Evolutionary conservation across 208 protist genomes (phyloP), one percentile per base, ranked within the genome.

Genomic region (Wallacemonas sp.): DNA sequence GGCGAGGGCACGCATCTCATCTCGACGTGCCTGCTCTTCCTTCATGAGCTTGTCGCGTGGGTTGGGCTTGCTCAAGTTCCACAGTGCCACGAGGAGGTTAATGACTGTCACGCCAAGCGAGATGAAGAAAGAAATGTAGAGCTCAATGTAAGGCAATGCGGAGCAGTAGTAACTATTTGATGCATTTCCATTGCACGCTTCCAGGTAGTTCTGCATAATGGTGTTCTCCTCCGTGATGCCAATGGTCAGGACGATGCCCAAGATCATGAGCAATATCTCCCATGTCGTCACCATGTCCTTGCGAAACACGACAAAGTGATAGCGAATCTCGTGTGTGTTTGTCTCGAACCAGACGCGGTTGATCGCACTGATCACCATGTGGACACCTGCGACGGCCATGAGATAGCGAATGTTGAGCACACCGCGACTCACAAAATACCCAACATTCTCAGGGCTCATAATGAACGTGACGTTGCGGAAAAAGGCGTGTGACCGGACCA

Each of bases 231-330:
- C 11, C 0, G 44, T 76, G 12, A 92, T 59, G 9, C 55, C 36
- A 21, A 82, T 69, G 19, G 70, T 74, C 49, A 88, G 42, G 30
- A 89, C 62, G 58, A 92, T 63, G 19, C 75, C 74, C 19, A 91
- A 39, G 42, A 91, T 66, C 56, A 90, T 67, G 14, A 94, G 55
- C 9, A 84, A 62, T 26, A 94, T 22, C 71, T 94, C 81, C 84
- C 82, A 93, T 34, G 73, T 79, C n/a, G 79, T 81, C 21, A 96
- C 33, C 66, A 82, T 82, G 46, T 94, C 90, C 61, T 93, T 94
- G 51, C 84, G 83, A 62, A 94, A 84, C 11, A 94, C 75, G 1
- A 89, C 81, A 73, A 93, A 93, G 73, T 93, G 82, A 41, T 91
- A 91, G 30, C 82, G 90, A 12, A 96, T 28, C 69, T 94, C 82